Percentiles rank a stretch among this genome's conserved stretches.
Evolutionary conservation across 768 basidiomycete genomes (phyloP).

Genomic region (Neoboletus magnificus): DNA sequence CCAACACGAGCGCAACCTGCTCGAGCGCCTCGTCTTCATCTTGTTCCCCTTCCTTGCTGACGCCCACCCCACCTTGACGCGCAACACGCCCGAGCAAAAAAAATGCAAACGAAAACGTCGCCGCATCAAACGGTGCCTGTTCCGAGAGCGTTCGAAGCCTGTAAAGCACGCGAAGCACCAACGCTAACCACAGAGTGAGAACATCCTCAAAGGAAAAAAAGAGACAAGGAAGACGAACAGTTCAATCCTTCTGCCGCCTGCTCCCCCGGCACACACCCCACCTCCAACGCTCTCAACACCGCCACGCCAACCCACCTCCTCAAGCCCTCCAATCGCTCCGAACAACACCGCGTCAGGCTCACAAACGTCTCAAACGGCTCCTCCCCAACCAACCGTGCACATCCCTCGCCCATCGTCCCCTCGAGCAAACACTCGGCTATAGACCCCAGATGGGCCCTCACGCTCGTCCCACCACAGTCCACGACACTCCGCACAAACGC

Average conservation of each 20-base stretch:
- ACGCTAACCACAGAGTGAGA: constrained; percentile 39
- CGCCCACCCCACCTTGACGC: constrained; percentile 60
- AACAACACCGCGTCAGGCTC: constrained; percentile 63
- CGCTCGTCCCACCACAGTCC: constrained; percentile 35
- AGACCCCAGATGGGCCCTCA: constrained; percentile 53
- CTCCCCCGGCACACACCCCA: constrained; percentile 67
- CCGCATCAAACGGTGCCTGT: constrained; percentile 76
- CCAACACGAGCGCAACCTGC: constrained; percentile 68
- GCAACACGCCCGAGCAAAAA: constrained; percentile 74
- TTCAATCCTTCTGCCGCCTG: constrained; percentile 68
- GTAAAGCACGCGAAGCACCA: constrained; percentile 83
- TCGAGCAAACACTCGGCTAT: constrained; percentile 61
- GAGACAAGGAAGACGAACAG: constrained; percentile 2
- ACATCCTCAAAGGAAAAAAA: not conserved
- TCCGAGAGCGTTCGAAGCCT: constrained; percentile 79
- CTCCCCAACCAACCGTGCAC: constrained; percentile 58
- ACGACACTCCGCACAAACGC: constrained; percentile 66
- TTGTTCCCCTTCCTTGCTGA: constrained; percentile 16
- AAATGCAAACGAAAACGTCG: constrained; percentile 80
- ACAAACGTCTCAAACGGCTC: constrained; percentile 72
- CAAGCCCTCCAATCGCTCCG: constrained; percentile 68
- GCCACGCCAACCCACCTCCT: constrained; percentile 79
- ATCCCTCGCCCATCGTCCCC: constrained; percentile 54
- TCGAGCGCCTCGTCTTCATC: constrained; percentile 63
- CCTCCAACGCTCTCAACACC: constrained; percentile 68